Evolutionary conservation across 1,284 basidiomycete species (phyloP).

Genomic region (Gymnopus androsaceus): DNA sequence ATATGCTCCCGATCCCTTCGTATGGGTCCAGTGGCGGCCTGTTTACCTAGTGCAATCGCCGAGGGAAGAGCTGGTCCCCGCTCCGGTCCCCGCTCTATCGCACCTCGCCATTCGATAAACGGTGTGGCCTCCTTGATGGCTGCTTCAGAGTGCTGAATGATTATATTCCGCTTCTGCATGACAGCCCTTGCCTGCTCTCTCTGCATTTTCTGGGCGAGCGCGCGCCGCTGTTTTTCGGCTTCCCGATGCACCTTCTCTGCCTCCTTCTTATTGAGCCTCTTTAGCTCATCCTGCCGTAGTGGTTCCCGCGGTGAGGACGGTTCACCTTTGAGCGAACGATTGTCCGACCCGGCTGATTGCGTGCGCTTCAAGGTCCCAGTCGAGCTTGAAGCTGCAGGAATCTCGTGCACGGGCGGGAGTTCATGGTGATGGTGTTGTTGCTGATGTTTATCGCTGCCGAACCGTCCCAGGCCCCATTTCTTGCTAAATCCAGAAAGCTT

Average conservation of each 20-base stretch:
- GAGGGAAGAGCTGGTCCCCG: too few relatives aligned
- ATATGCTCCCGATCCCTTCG: too few relatives aligned
- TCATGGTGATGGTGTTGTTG: constrained; percentile 48
- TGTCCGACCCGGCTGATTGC: constrained; percentile 79
- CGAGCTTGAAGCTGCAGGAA: constrained; percentile 52
- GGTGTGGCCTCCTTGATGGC: too few relatives aligned
- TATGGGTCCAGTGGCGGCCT: constrained; percentile 28
- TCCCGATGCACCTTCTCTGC: constrained; percentile 77
- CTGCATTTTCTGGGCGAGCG: constrained; percentile 72
- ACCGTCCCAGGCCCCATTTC: constrained; percentile 47
- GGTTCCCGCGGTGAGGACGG: constrained; percentile 40
- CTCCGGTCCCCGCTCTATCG: too few relatives aligned
- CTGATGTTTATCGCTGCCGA: constrained; percentile 70
- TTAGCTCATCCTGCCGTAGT: constrained; percentile 53
- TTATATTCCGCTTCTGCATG: constrained; percentile 86
- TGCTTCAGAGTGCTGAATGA: constrained; percentile 50
- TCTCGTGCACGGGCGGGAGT: constrained; percentile 74
- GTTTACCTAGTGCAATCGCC: too few relatives aligned
- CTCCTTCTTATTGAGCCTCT: constrained; percentile 87
- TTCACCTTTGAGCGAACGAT: constrained; percentile 55
- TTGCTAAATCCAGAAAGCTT: constrained; percentile 62
- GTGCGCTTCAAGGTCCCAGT: constrained; percentile 79
- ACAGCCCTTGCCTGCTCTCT: constrained; percentile 92
- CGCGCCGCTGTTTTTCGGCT: constrained; percentile 85
- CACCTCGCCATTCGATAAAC: too few relatives aligned